Conservation (phyloP, 345 rosid species). For the Boechera stricta region DNA sequence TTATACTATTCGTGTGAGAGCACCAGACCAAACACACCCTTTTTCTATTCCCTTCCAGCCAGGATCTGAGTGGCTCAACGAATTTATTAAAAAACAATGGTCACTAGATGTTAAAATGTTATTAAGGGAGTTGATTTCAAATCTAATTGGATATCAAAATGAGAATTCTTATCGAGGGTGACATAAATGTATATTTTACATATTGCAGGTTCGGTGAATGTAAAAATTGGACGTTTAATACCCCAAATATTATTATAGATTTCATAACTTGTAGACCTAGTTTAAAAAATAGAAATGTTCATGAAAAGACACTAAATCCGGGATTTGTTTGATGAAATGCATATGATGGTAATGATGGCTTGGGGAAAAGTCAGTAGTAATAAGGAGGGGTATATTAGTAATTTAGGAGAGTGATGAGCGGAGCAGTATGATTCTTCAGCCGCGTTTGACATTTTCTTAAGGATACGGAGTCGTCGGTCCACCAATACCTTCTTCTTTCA, state of each 20-base stretch:
- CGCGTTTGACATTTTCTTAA: conserved; percentile 42
- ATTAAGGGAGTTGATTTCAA: neutral
- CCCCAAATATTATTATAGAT: too few species aligned
- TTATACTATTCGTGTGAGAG: neutral
- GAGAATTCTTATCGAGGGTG: neutral
- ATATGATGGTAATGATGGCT: too few species aligned
- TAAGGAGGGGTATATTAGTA: conserved; percentile 20
- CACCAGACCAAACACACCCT: neutral
- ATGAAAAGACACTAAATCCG: too few species aligned
- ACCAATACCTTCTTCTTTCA: neutral
- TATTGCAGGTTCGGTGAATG: conserved; percentile 4
- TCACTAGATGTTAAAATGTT: neutral
- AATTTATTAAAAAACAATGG: neutral
- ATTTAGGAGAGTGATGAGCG: conserved; percentile 11
- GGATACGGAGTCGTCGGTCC: too few species aligned
- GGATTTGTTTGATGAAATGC: too few species aligned
- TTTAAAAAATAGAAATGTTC: too few species aligned
- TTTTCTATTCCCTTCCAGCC: conserved; percentile 23
- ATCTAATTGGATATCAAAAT: neutral
- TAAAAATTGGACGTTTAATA: neutral
- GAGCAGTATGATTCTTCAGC: too few species aligned
- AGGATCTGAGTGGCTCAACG: conserved; percentile 36
- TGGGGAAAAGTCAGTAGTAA: too few species aligned
- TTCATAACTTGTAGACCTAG: too few species aligned
- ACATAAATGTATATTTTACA: neutral